Base-by-base conservation (phyloP, 2,329 filamentous ascomycete species). In the Apiospora sp. region DNA sequence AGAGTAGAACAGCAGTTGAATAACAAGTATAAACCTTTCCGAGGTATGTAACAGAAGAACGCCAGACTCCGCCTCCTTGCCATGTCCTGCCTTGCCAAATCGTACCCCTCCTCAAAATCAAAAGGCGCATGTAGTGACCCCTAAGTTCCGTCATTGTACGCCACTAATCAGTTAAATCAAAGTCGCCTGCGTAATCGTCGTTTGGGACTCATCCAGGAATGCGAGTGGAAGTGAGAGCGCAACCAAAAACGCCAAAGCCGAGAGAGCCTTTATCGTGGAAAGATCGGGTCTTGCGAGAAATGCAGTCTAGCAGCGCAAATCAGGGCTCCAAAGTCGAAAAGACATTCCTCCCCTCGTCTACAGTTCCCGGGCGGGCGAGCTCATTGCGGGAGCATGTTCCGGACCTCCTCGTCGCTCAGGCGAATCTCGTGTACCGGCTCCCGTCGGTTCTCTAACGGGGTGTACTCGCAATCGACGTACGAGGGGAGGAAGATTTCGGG, bases 401-500 rank as follows among this genome's bases (percentile, higher is more conserved):
- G 90, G 72, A 90, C 87, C 83, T 96, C 93, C 81, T 95, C 93
- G 75, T 96, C 93, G 77, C 89, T 94, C 72, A 96, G 86, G 72
- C 90, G 85, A 76, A 96, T 95, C 80, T 96, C 93, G 82, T 93
- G 87, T 69, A 96, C 92, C 1, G 93, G 92, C 76, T 95, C 93
- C 79, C 91, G 91, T 76, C 90, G 90, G 81, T 92, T 91, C 81
- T 95, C 92, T 79, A 95, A 88, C 58, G 93, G 92, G 49, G 91
- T 88, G 80, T 93, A 93, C 77, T 94, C 92, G 84, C 89, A 91
- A 82, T 94, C 92, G 78, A 92, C 85, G 80, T 94, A 94, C 10
- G 92, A 94, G 1, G 93, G 93, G 1, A 95, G 88, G 83, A 95
- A 95, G 81, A 95, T 93, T 80, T 95, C 93, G 81, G 93, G 93